A percentile compares a stretch with the other conserved stretches of the same genome.
Evolutionary conservation across 495 filamentous ascomycete species (phyloP).

Genomic region (Talaromyces trachyspermus): DNA sequence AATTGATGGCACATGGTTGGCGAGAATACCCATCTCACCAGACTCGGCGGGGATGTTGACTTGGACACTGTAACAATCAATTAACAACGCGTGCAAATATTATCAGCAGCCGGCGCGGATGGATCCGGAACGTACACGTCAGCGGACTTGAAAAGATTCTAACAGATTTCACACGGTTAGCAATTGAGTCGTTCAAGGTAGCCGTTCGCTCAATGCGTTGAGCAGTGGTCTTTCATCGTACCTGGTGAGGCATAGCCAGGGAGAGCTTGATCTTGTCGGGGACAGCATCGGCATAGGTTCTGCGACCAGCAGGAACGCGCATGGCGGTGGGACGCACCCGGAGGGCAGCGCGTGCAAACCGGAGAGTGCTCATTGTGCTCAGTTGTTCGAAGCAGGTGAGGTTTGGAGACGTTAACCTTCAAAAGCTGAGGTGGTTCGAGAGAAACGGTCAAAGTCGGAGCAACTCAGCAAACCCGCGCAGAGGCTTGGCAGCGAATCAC

Average conservation of each 20-base stretch:
- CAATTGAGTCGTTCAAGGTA: constrained; percentile 8
- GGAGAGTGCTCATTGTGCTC: constrained; percentile 78
- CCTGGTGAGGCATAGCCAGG: constrained; percentile 95
- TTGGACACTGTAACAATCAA: constrained; percentile 61
- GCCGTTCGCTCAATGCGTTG: too few species aligned
- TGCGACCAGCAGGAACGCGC: constrained; percentile 65
- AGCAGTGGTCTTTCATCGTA: constrained; percentile 52
- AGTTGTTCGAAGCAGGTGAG: constrained; percentile 24
- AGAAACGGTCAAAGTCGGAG: constrained; percentile 12
- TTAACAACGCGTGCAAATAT: background rate
- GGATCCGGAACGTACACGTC: constrained; percentile 57
- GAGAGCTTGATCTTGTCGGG: constrained; percentile 96
- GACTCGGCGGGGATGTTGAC: constrained; percentile 98
- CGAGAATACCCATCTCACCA: constrained; percentile 98
- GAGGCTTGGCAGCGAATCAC: constrained; percentile 14
- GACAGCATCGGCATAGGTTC: constrained; percentile 91
- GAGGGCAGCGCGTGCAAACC: constrained; percentile 80
- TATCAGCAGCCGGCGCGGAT: background rate
- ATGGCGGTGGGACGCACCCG: constrained; percentile 65
- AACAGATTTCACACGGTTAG: constrained; percentile 16
- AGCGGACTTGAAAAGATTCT: constrained; percentile 69
- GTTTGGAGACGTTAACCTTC: constrained; percentile 3
- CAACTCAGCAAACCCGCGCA: constrained; percentile 7
- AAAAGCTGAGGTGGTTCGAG: constrained; percentile 8
- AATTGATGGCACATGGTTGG: constrained; percentile 97